Percentiles rank a stretch among this genome's conserved stretches.
phyloP scores from a whole-genome alignment of 2,329 filamentous ascomycete species.

The Beauveria rudraprayagi region DNA sequence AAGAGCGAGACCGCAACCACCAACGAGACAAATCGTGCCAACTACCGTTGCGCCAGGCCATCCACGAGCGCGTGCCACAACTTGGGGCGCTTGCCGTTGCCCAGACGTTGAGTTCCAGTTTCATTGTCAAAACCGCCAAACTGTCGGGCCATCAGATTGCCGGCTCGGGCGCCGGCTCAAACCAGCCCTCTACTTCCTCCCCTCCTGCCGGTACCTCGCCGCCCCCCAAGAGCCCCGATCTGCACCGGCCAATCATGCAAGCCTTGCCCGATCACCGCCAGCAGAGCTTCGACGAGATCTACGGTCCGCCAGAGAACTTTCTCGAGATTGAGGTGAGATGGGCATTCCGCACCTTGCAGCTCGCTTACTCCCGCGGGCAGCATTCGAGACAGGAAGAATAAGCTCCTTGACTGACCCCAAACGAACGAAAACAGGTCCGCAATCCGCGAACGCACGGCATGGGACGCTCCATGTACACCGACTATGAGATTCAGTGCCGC shows the following conservation, averaged over 20 bases:
- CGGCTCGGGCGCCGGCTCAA: constrained; percentile 25
- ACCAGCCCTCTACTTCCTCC: constrained; percentile 11
- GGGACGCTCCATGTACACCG: constrained; percentile 94
- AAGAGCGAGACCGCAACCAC: background rate
- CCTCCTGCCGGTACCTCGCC: background rate
- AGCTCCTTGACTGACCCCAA: background rate
- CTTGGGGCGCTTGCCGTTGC: background rate
- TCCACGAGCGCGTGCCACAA: background rate
- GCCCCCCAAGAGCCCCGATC: constrained; percentile 22
- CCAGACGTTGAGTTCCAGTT: background rate
- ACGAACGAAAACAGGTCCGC: constrained; percentile 55
- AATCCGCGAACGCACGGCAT: constrained; percentile 93
- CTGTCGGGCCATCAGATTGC: constrained; percentile 33
- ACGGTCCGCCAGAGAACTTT: constrained; percentile 96
- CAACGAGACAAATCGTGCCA: background rate
- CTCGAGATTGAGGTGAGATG: constrained; percentile 82
- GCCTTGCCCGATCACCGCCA: constrained; percentile 66
- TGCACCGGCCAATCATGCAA: constrained; percentile 51
- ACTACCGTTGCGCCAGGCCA: background rate
- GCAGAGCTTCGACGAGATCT: constrained; percentile 98
- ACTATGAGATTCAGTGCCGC: constrained; percentile 94
- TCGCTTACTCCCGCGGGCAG: too few relatives aligned
- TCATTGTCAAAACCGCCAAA: constrained; percentile 23
- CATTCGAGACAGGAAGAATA: too few relatives aligned
- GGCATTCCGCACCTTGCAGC: background rate